These are phyloP conservation scores for Melocanna baccifera DNA, from an alignment of 176 grass and related monocot genomes.

Conservation along the genomic window DNA sequence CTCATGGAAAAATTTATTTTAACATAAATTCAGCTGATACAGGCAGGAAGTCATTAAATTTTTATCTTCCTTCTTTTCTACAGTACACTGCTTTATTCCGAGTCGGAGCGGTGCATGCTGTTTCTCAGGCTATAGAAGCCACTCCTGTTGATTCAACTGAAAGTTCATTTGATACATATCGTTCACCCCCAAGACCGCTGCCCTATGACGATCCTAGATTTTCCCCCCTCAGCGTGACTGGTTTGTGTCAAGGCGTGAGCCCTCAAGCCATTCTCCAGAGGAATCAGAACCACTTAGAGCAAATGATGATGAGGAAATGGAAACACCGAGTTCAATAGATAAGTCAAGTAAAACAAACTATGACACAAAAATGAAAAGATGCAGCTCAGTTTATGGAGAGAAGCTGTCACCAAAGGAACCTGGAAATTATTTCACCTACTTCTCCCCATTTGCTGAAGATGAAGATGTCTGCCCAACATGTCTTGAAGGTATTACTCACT, in stretches of 20 bases:
- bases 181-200: slow-evolving; percentile 72
- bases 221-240: slow-evolving; percentile 46
- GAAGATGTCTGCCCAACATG: slow-evolving; percentile 97
- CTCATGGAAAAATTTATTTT: background rate
- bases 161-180: slow-evolving; percentile 76
- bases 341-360: slow-evolving; percentile 66
- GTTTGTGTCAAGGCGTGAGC: slow-evolving; percentile 51
- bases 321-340: slow-evolving; percentile 41
- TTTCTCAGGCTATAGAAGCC: slow-evolving; percentile 69
- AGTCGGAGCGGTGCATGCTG: slow-evolving; percentile 49
- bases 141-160: slow-evolving; percentile 48
- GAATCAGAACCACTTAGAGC: slow-evolving; percentile 69
- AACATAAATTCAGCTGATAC: background rate
- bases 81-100: slow-evolving; percentile 86
- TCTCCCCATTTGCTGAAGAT: slow-evolving; percentile 70
- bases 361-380: slow-evolving; percentile 57
- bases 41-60: background rate
- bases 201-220: slow-evolving; percentile 93
- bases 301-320: slow-evolving; percentile 48
- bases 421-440: slow-evolving; percentile 57
- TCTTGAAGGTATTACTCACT: slow-evolving; percentile 73
- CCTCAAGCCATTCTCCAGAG: slow-evolving; percentile 64
- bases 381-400: slow-evolving; percentile 51
- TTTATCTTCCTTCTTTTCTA: slow-evolving; percentile 13
- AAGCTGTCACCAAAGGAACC: slow-evolving; percentile 50